Evolutionary conservation across 495 filamentous ascomycete species (phyloP).

Genomic region (Penicillium nucicola): DNA sequence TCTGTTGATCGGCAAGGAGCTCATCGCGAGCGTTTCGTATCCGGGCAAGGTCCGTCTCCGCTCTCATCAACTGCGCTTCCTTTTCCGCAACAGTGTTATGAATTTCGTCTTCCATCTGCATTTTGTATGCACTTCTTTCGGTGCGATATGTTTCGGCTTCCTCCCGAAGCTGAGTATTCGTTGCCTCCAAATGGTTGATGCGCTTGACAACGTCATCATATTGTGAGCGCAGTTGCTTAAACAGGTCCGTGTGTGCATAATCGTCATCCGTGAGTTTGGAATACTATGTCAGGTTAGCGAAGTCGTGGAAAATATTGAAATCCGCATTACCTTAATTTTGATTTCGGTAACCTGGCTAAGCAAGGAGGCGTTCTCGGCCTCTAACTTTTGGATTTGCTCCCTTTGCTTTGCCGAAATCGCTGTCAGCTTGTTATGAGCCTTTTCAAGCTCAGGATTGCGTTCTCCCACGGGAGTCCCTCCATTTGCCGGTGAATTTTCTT

Average conservation of each 20-base stretch:
- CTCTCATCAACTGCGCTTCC: slow-evolving; percentile 73
- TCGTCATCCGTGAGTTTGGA: slow-evolving; percentile 85
- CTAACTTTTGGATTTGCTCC: slow-evolving; percentile 74
- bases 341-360: slow-evolving; percentile 74
- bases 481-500: slow-evolving; percentile 50
- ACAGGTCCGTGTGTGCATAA: slow-evolving; percentile 85
- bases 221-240: slow-evolving; percentile 84
- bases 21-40: slow-evolving; percentile 83
- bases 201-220: slow-evolving; percentile 90
- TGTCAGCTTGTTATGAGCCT: slow-evolving; percentile 67
- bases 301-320: neutral
- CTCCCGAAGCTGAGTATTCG: slow-evolving; percentile 78
- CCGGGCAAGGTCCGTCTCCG: slow-evolving; percentile 80
- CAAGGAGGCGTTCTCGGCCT: slow-evolving; percentile 75
- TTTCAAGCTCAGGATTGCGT: slow-evolving; percentile 57
- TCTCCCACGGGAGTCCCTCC: slow-evolving; percentile 52
- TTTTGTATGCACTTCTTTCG: slow-evolving; percentile 78
- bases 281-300: slow-evolving; percentile 34
- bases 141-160: slow-evolving; percentile 80
- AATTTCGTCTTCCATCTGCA: slow-evolving; percentile 73
- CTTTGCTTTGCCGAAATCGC: slow-evolving; percentile 78
- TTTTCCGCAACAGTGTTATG: slow-evolving; percentile 66
- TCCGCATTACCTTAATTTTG: slow-evolving; percentile 50
- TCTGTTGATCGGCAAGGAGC: slow-evolving; percentile 72
- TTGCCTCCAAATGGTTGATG: slow-evolving; percentile 87